Conservation (phyloP, 78 protist genomes). For the Pigoraptor vietnamica region DNA sequence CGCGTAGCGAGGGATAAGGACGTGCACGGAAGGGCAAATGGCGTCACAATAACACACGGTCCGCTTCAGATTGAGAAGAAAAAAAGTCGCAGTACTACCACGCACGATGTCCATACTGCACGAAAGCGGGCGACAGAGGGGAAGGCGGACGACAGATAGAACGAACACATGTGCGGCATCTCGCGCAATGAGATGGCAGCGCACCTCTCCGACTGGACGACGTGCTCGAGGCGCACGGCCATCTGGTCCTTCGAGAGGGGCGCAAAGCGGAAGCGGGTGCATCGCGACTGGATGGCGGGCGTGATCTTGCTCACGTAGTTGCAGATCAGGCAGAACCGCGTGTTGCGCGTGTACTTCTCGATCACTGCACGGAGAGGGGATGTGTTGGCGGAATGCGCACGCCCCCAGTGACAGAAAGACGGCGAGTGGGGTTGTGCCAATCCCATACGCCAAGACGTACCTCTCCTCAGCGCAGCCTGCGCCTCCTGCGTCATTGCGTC, state of each 20-base stretch:
- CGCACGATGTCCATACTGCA: not conserved
- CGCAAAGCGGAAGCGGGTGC: conserved; percentile 86
- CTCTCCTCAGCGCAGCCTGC: conserved; percentile 89
- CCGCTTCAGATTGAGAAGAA: not conserved
- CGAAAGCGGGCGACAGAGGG: conserved; percentile 31
- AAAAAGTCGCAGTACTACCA: not conserved
- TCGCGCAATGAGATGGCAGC: not conserved
- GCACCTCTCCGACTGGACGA: conserved; percentile 45
- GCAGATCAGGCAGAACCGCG: conserved; percentile 90
- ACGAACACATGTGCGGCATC: not conserved
- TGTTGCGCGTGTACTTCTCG: conserved; percentile 75
- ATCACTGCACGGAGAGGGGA: conserved; percentile 32
- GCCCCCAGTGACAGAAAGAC: not conserved
- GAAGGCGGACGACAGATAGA: not conserved
- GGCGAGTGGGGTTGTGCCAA: not conserved
- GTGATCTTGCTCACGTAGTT: conserved; percentile 84
- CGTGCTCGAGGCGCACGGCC: conserved; percentile 25
- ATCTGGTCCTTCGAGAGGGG: conserved; percentile 67
- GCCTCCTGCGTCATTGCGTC: conserved; percentile 90
- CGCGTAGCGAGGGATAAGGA: too few relatives aligned
- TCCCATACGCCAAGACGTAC: conserved; percentile 4
- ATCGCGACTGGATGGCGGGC: conserved; percentile 89
- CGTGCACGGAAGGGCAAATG: too few relatives aligned
- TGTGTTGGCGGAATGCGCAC: not conserved
- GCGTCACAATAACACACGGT: conserved; percentile 48